Evolutionary conservation across 176 grass and related monocot species (phyloP), one percentile per base, ranked within the genome.

Genomic region (Stipa capillata): DNA sequence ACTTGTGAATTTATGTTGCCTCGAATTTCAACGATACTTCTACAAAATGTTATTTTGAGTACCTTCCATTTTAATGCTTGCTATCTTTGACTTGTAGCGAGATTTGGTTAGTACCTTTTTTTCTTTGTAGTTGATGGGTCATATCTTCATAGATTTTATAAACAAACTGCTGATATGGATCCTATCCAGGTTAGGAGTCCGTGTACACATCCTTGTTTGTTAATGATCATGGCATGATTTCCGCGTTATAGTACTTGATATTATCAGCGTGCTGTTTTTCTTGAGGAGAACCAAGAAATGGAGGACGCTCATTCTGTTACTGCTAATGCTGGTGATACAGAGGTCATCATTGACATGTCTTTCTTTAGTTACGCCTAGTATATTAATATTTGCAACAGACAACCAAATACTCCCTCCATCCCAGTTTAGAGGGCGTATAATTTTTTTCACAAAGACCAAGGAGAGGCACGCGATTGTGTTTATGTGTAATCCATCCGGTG

Each of bases 211-310:
- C 14, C 31, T 42, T 79, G 56, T 40, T 60, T 57, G 18, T 56
- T 78, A 58, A 32, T 75, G 7, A 35, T 51, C n/a, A 35, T 27
- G 58, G 23, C 43, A 83, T 80, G 47, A 41, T 7, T 59, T 40
- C 32, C 67, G 7, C 11, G 14, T 15, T 82, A 42, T 84, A 77
- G 7, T 28, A 60, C 53, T 48, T 90, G 40, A 17, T 69, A 12
- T 69, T 77, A 81, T 80, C 55, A 97, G 91, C 89, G 94, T 88
- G 94, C 91, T 73, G 67, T 76, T 47, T 92, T 82, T 88, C 89
- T 97, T 61, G 91, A 97, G 86, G 85, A 92, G 53, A 89, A 94
- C 64, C 73, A 76, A 86, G 91, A 94, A 88, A 97, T 97, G 91
- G 94, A 94, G 79, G 80, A 92, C 55, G 94, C 94, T 44, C 91